Percentiles rank a stretch among this genome's conserved stretches.
Conservation (phyloP, 768 basidiomycete species). For the Leccinum rimulosum region DNA sequence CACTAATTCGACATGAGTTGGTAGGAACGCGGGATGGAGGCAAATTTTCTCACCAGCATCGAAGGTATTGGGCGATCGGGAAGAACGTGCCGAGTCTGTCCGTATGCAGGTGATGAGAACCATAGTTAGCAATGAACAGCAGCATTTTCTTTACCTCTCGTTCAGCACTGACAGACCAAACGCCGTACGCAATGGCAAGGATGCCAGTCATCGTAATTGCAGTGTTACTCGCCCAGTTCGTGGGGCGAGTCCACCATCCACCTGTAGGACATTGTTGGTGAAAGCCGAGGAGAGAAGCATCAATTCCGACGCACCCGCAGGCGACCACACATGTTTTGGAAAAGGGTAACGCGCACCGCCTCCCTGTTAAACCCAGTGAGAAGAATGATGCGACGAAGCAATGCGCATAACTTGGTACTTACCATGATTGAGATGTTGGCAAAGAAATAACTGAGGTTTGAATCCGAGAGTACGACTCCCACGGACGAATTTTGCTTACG, state of each 20-base stretch:
- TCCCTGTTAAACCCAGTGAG: conserved; percentile 45
- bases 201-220: conserved; percentile 70
- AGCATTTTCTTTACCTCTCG: conserved; percentile 56
- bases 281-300: neutral
- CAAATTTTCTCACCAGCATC: conserved; percentile 53
- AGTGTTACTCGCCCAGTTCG: conserved; percentile 89
- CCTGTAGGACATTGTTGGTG: conserved; percentile 42
- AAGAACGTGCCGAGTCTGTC: conserved; percentile 54
- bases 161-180: conserved; percentile 73
- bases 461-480: no score
- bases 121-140: neutral
- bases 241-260: conserved; percentile 93
- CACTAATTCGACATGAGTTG: conserved; percentile 34
- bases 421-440: neutral
- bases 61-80: conserved; percentile 77
- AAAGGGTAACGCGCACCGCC: conserved; percentile 88
- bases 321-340: conserved; percentile 94
- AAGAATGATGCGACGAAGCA: neutral
- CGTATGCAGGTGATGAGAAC: conserved; percentile 5
- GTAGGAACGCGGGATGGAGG: neutral
- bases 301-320: conserved; percentile 57
- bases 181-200: conserved; percentile 56
- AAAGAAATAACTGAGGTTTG: no score
- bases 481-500: neutral
- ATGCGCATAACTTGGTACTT: conserved; percentile 1